Base-by-base conservation (phyloP, 371 early-diverging fungal genomes). In the Apophysomyces elegans region DNA sequence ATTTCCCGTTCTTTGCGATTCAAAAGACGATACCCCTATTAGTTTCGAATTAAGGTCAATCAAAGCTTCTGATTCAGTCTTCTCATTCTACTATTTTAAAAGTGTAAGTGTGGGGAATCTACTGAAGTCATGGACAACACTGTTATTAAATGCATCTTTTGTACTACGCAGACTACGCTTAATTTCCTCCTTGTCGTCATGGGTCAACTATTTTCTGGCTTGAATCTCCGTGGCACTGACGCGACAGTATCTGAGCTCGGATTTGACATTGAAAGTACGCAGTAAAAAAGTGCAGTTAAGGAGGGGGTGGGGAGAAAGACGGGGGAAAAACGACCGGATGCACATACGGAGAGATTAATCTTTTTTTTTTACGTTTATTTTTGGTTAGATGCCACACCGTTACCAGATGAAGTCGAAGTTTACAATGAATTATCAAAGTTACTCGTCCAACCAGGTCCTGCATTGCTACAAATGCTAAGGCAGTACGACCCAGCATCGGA, bases 191-290 rank as follows among this genome's bases (percentile, higher is more conserved):
- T 50, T 50, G 54, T 50, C 54, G 54, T 50, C 54, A 81, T 81
- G 81, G 81, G 81, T 11, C 81, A 81, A 65, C 47, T 81, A 32
- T 60, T 81, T 35, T 67, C 81, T 13, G 73, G 75, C 57, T 69
- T 81, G 61, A 75, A 70, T 63, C 70, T 77, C 50, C 79, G 81
- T 44, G 63, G 73, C 37, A 67, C 60, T 60, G 74, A 76, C 32
- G 69, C 76, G 26, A 65, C 71, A 61, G 78, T 80, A 14, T 79
- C 83, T 71, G 85, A 84, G 67, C 70, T 81, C 36, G 67, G 65
- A 58, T 76, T 84, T 65, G 85, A 84, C 69, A 73, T 84, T 35
- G 85, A 81, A 72, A 82, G 84, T 80, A 84, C 75, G 71, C 58
- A 56, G 59, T 26, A 67, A 36, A 35, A 50, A 6, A 37, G 12